Evolutionary conservation across 176 grass and related monocot genomes (phyloP).

Genomic region (Themeda triandra): DNA sequence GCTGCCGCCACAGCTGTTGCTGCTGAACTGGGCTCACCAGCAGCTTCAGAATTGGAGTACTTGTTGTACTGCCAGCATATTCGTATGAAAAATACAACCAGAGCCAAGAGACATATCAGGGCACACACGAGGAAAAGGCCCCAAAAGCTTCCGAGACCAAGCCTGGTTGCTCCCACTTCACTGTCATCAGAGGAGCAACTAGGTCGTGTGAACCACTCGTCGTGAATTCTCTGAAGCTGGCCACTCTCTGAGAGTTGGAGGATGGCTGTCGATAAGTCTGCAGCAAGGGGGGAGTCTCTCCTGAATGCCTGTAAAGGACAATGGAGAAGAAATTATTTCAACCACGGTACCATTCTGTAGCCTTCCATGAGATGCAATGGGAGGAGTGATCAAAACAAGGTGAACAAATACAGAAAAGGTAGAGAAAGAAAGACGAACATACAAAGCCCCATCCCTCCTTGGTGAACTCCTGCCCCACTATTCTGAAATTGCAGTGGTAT

Average conservation of each 20-base stretch:
- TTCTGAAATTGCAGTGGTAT: slow-evolving; percentile 68
- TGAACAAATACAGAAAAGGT: neutral
- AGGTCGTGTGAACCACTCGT: slow-evolving; percentile 51
- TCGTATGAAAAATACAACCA: slow-evolving; percentile 51
- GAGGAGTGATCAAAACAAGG: neutral
- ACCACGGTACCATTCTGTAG: neutral
- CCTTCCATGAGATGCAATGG: neutral
- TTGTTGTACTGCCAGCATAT: slow-evolving; percentile 59
- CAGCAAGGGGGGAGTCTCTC: slow-evolving; percentile 82
- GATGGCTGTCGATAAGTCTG: slow-evolving; percentile 86
- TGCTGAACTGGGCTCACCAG: neutral
- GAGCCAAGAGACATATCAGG: slow-evolving; percentile 52
- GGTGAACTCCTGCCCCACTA: slow-evolving; percentile 83
- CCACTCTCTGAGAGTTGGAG: slow-evolving; percentile 84
- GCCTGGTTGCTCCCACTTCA: slow-evolving; percentile 42
- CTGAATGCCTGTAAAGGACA: slow-evolving; percentile 73
- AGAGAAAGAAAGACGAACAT: slow-evolving; percentile 30
- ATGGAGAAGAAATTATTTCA: neutral
- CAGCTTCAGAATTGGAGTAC: slow-evolving; percentile 34
- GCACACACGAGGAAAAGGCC: slow-evolving; percentile 76
- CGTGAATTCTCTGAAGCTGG: slow-evolving; percentile 77
- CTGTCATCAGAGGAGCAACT: slow-evolving; percentile 51
- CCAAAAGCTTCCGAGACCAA: slow-evolving; percentile 82
- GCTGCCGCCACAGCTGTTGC: neutral
- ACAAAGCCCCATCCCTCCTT: slow-evolving; percentile 96